phyloP scores from a whole-genome alignment of 1,284 basidiomycete genomes.

The Ustilago trichophora region DNA sequence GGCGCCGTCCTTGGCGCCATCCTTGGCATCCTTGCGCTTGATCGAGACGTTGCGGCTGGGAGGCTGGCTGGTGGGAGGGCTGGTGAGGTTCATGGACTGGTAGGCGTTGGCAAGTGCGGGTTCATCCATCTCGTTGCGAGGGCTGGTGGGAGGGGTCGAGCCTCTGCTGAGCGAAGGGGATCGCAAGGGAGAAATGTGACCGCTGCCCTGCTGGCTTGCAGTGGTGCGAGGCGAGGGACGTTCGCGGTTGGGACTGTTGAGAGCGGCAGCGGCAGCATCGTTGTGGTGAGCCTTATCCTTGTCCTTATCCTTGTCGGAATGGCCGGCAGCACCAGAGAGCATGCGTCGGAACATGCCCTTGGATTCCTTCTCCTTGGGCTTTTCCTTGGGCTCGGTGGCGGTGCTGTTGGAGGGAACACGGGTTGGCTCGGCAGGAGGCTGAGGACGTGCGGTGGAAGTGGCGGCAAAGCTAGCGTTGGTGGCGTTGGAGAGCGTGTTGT shows the following conservation, averaged over 20 bases:
- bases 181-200: constrained; percentile 43
- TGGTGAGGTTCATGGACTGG: constrained; percentile 50
- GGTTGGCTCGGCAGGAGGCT: constrained; percentile 10
- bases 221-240: constrained; percentile 31
- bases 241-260: constrained; percentile 25
- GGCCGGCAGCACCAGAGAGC: constrained; percentile 49
- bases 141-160: constrained; percentile 50
- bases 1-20: constrained; percentile 18
- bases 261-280: neutral
- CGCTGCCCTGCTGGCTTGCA: constrained; percentile 34
- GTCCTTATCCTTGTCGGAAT: constrained; percentile 20
- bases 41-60: constrained; percentile 57
- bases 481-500: constrained; percentile 25
- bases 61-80: constrained; percentile 45
- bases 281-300: constrained; percentile 1
- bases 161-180: constrained; percentile 42
- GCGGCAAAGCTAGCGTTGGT: constrained; percentile 14
- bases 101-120: constrained; percentile 33
- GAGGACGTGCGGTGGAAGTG: constrained; percentile 4
- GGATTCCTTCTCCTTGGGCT: constrained; percentile 55
- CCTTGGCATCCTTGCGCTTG: constrained; percentile 46
- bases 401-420: constrained; percentile 18
- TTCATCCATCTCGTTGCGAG: constrained; percentile 51
- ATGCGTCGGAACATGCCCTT: constrained; percentile 62
- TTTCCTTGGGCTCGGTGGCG: constrained; percentile 26